These are phyloP conservation scores for Kappamyces sp. DNA, from an alignment of 192 early-diverging fungal species.

Conservation along the genomic window DNA sequence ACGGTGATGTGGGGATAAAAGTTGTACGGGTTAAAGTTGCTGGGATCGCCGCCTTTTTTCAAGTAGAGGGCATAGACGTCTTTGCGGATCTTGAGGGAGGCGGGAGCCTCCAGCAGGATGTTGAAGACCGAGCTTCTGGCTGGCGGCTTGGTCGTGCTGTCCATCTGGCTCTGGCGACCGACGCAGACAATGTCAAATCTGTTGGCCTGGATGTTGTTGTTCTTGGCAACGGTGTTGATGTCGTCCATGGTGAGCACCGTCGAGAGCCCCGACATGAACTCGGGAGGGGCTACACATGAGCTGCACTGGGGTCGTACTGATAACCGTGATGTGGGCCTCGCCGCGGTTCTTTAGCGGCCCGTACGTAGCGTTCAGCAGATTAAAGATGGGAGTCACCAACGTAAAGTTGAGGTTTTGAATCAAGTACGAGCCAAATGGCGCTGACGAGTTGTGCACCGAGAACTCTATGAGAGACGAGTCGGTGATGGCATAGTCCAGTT, in stretches of 20 bases:
- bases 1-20: slow-evolving; percentile 67
- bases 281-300: too few relatives aligned
- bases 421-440: slow-evolving; percentile 39
- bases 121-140: slow-evolving; percentile 28
- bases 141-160: slow-evolving; percentile 20
- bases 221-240: slow-evolving; percentile 50
- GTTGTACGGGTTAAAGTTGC: slow-evolving; percentile 58
- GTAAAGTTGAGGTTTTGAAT: slow-evolving; percentile 54
- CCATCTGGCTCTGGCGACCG: slow-evolving; percentile 41
- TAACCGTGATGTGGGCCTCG: slow-evolving; percentile 67
- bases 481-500: neutral
- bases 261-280: slow-evolving; percentile 51
- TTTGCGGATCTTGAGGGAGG: slow-evolving; percentile 44
- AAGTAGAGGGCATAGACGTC: slow-evolving; percentile 51
- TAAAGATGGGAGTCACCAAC: slow-evolving; percentile 46
- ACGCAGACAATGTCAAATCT: slow-evolving; percentile 53
- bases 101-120: slow-evolving; percentile 31
- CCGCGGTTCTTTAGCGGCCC: slow-evolving; percentile 41
- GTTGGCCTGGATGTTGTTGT: slow-evolving; percentile 47
- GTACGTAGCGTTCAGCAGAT: slow-evolving; percentile 38
- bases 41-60: slow-evolving; percentile 59
- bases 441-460: neutral
- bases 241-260: slow-evolving; percentile 60
- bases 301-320: too few relatives aligned
- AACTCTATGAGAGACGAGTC: neutral